A percentile compares a stretch with the other conserved stretches of the same genome.
phyloP scores from a whole-genome alignment of 1,139 yeast genomes.

The Lodderomyces oxycetoniae region DNA sequence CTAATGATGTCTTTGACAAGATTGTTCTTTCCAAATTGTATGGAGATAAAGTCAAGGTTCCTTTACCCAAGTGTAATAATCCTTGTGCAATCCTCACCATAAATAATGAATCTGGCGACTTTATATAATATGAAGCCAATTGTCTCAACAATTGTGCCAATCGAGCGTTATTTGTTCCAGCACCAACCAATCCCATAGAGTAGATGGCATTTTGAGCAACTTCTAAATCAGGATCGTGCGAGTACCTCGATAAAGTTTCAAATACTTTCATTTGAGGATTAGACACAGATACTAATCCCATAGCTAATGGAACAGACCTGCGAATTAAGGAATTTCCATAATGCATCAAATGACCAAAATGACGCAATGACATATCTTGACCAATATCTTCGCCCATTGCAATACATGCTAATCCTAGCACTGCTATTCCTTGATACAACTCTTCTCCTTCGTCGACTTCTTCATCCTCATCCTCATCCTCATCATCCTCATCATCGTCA shows the following conservation, averaged over 20 bases:
- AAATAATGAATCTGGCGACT: constrained; percentile 86
- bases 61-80: constrained; percentile 90
- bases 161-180: constrained; percentile 98
- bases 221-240: constrained; percentile 92
- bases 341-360: constrained; percentile 96
- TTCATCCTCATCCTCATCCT: constrained; percentile 22
- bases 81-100: constrained; percentile 96
- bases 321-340: constrained; percentile 91
- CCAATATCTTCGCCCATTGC: constrained; percentile 99
- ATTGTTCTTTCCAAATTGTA: constrained; percentile 87
- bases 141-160: constrained; percentile 93
- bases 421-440: constrained; percentile 82
- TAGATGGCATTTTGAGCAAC: constrained; percentile 94
- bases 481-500: constrained; percentile 19
- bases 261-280: constrained; percentile 97
- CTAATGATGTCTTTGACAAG: constrained; percentile 82
- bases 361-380: constrained; percentile 95
- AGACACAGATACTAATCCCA: constrained; percentile 91
- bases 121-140: constrained; percentile 86
- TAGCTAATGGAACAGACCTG: constrained; percentile 94
- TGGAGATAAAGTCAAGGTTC: constrained; percentile 85
- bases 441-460: constrained; percentile 51
- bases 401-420: constrained; percentile 87
- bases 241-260: constrained; percentile 91
- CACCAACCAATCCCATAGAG: constrained; percentile 97